Base-by-base conservation (phyloP, 139 green algal genomes). In the Eudorina sp. region DNA sequence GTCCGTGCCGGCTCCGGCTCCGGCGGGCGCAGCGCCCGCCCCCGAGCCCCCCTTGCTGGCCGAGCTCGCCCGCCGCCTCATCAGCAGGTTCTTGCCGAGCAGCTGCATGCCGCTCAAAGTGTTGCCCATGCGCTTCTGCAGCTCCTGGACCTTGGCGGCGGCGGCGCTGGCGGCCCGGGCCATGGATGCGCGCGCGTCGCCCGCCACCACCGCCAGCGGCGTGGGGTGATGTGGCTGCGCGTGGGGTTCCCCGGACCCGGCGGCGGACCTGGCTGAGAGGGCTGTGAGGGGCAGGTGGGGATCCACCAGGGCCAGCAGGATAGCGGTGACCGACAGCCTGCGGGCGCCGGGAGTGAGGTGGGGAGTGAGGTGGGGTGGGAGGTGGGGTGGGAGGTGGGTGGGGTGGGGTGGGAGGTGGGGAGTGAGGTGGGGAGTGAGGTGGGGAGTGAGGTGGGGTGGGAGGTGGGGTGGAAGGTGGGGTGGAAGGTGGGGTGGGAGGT, bases 281-380 rank as follows among this genome's bases (percentile, higher is more conserved):
- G n/a, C n/a, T n/a, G 41, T 29, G 16, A 86, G 80, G 27, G 80
- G 80, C 60, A 86, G 29, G 23, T 86, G 76, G 14, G 40, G 66
- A 41, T 90, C 68, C 87, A 90, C 64, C 68, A 90, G 41, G 3
- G 87, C 87, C 53, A 90, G 78, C 40, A 90, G 78, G 0, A 58
- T 72, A 40, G 87, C 77, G 25, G 43, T 80, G 14, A 83, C 87
- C 4, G 78, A 64, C 27, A 90, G 78, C 87, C 85, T 78, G 73
- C 14, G n/a, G 48, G 29, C 45, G 31, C 31, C 31, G 46, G 70
- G 70, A 58, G 41, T 29, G 19, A 29, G 55, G 55, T 8, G 55
- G 18, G 55, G 23, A n/a, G 55, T 13, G 14, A 66, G 55, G 55
- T 27, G 36, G 31, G 14, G 66, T 45, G 45, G 64, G 64, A 74